Evolutionary conservation across 352 stramenopile genomes (phyloP).

Genomic region (Pythium phragmitis): DNA sequence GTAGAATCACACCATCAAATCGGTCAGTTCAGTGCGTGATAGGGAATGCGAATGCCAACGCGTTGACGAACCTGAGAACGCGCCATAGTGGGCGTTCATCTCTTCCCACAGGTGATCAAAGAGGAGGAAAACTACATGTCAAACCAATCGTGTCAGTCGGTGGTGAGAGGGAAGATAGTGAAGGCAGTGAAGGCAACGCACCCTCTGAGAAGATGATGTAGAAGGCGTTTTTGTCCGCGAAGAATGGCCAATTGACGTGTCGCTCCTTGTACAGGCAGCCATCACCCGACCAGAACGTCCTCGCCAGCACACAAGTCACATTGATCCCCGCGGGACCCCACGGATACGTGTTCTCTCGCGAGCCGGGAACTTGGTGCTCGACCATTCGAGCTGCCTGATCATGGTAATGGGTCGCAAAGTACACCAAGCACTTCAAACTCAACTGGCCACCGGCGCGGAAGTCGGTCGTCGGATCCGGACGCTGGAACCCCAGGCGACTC

Average conservation of each 20-base stretch:
- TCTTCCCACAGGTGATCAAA: conserved; percentile 85
- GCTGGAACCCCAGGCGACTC: conserved; percentile 82
- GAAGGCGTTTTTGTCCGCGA: conserved; percentile 64
- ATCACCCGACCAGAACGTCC: conserved; percentile 81
- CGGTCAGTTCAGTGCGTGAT: background rate
- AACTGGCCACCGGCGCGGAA: conserved; percentile 81
- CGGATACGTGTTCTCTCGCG: conserved; percentile 79
- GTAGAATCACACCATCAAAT: background rate
- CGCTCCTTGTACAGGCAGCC: conserved; percentile 61
- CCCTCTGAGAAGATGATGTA: conserved; percentile 67
- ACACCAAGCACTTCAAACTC: conserved; percentile 78
- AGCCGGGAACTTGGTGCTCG: conserved; percentile 72
- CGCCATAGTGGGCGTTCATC: conserved; percentile 85
- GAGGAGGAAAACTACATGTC: conserved; percentile 61
- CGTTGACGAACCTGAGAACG: conserved; percentile 49
- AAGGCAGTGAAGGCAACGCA: conserved; percentile 1
- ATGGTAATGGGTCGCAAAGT: conserved; percentile 76
- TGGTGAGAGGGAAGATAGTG: background rate
- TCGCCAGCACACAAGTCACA: conserved; percentile 78
- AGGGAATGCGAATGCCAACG: background rate
- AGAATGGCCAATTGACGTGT: conserved; percentile 70
- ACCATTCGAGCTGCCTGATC: conserved; percentile 72
- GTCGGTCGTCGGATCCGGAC: conserved; percentile 82
- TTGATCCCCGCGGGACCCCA: conserved; percentile 86
- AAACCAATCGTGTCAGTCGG: too few species aligned